Base-by-base conservation (phyloP, 257 asterid genomes). In the Asclepias syriaca region DNA sequence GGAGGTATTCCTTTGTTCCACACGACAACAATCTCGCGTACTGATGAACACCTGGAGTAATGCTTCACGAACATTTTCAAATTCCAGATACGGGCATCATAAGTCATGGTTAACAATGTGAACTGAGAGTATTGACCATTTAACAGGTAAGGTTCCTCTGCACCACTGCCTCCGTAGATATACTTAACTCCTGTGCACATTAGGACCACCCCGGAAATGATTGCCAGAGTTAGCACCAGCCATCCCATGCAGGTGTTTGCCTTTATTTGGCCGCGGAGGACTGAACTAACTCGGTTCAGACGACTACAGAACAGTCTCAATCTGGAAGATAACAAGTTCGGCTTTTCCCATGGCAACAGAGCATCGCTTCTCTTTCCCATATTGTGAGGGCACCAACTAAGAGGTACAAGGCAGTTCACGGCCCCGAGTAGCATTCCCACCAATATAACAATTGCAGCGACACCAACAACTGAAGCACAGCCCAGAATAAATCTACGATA, bases 1-100 rank as follows among this genome's bases (percentile, higher is more conserved):
- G 98, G 99, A 3, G 92, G 96, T 18, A 50, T 77, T 6, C 98
- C 99, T 80, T 87, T 92, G 89, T 95, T 95, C 99, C 99, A 95
- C 50, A 88, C 92, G 4, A 95, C 97, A 43, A 95, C 98, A 24
- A 95, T 95, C 85, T 95, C 99, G 0, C 95, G 92, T n/a, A 92
- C 98, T 0, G 99, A 95, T 13, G 98, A 77, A 70, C 99, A 95
- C 72, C 98, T 80, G 3, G 99, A 95, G 84, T 95, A 95, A 75
- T 95, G 98, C 74, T 90, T 83, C 66, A 95, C 73, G 14, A 80
- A 92, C 96, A 92, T 92, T 55, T 90, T 86, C 82, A 92, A 79
- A 57, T 95, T 95, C 99, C 99, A 95, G 8, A 92, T 83, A 12
- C 99, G 96, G 18, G 99, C 99, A 27, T 92, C 97, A 18, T 88